These are phyloP conservation scores for Crithidia acanthocephali DNA, from an alignment of 208 protist genomes.

Conservation along the genomic window DNA sequence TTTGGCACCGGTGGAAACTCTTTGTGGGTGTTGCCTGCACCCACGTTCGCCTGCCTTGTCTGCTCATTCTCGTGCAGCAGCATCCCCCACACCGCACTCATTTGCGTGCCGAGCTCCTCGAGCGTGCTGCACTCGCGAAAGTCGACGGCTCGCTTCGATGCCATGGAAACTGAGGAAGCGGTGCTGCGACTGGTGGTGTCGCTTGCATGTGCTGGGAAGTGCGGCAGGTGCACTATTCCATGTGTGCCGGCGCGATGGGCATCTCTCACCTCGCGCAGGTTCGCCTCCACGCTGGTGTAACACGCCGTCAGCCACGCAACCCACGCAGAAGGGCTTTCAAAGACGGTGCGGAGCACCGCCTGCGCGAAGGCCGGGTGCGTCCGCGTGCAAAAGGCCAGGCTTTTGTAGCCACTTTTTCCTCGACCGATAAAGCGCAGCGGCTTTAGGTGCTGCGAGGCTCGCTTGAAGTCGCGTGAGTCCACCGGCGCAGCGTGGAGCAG, in stretches of 20 bases:
- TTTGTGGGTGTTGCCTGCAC: too few species aligned
- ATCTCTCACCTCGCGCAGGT: constrained; percentile 37
- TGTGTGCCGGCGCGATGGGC: constrained; percentile 17
- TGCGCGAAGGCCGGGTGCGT: constrained; percentile 58
- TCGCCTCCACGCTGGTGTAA: constrained; percentile 30
- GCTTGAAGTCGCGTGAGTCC: constrained; percentile 41
- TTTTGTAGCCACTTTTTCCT: constrained; percentile 52
- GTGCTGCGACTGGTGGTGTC: background rate
- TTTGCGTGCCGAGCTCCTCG: constrained; percentile 37
- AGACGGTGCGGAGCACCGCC: constrained; percentile 50
- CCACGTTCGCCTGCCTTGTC: background rate
- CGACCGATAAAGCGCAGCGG: constrained; percentile 50
- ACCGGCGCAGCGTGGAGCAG: constrained; percentile 46
- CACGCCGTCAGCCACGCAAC: constrained; percentile 51
- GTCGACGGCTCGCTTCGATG: background rate
- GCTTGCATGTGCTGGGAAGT: background rate
- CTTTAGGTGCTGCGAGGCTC: constrained; percentile 34
- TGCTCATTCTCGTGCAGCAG: constrained; percentile 5
- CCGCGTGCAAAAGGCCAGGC: constrained; percentile 41
- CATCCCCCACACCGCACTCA: constrained; percentile 40
- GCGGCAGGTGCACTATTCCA: background rate
- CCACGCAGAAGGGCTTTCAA: constrained; percentile 43
- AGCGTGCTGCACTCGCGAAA: constrained; percentile 37
- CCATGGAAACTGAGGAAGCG: background rate
- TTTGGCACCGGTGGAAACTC: background rate